Evolutionary conservation across 2,329 filamentous ascomycete genomes (phyloP), one percentile per base, ranked within the genome.

Genomic region (Xylariaceae sp.): DNA sequence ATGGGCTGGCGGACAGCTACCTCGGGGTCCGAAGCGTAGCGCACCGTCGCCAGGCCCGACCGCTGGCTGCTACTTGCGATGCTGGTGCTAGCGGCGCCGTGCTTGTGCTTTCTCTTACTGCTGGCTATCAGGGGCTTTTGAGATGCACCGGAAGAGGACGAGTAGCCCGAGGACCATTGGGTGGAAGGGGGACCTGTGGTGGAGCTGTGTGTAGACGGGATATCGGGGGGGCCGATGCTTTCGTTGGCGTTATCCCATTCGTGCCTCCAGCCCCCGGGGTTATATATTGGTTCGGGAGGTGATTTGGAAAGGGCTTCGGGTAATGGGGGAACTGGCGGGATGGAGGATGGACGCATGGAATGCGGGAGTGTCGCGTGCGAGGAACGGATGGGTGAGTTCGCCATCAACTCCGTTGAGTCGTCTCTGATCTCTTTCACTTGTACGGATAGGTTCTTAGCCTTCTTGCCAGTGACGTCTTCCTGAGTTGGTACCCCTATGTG

Each of bases 11-110:
- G 50, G 9, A 59, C 49, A 6, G 56, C 55, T 38, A 58, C 42
- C 39, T 57, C 55, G 6, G 56, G 56, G 44, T 51, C 24, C 11
- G 50, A 44, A 8, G 55, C 55, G 40, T 59, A 59, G 9, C 56
- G 43, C 28, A 57, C 53, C 3, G 55, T 55, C 4, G 55, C 54
- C 2, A 58, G 29, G 9, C 52, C 46, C 17, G 56, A 56, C 42
- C 51, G 54, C 8, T 49, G 48, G 7, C 45, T 37, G 41, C 48
- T 54, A 30, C 49, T 52, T 1, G 53, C 41, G 16, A 55, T 53
- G 39, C 55, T 59, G 29, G 52, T 55, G 46, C 53, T 56, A 2
- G 55, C 48, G 30, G 22, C 6, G 30, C 32, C 15, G 16, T 40
- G 26, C 38, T 26, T 6, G 12, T 19, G 32, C 4, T 28, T 9